These are phyloP conservation scores for Phlyctochytrium bullatum DNA, from an alignment of 192 early-diverging fungal species.

Conservation along the genomic window DNA sequence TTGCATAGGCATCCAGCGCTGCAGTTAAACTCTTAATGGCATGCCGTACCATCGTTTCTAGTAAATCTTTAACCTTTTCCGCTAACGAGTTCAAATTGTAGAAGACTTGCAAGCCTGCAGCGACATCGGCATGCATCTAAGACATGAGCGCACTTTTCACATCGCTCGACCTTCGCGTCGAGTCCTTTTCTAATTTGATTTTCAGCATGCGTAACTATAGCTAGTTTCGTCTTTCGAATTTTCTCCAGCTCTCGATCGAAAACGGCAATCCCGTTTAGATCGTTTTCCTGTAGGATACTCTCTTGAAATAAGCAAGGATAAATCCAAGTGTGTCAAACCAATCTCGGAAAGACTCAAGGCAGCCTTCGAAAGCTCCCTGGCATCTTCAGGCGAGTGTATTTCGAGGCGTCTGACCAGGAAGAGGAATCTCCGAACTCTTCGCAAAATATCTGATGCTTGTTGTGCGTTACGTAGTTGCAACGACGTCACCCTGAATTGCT, in stretches of 20 bases:
- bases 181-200: conserved; percentile 33
- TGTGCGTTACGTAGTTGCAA: conserved; percentile 65
- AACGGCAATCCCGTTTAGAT: conserved; percentile 65
- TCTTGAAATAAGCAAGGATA: too few species aligned
- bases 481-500: conserved; percentile 60
- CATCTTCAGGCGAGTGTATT: conserved; percentile 45
- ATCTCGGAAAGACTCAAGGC: conserved; percentile 60
- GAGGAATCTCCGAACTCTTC: conserved; percentile 61
- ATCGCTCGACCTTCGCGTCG: conserved; percentile 29
- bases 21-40: conserved; percentile 31
- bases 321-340: conserved; percentile 32
- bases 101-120: conserved; percentile 44
- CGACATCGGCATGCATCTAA: conserved; percentile 48
- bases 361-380: conserved; percentile 50
- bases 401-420: conserved; percentile 58
- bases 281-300: conserved; percentile 44
- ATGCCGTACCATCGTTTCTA: conserved; percentile 32
- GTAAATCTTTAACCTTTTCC: conserved; percentile 20
- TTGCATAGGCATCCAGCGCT: conserved; percentile 36
- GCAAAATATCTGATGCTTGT: conserved; percentile 54
- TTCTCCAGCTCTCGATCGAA: conserved; percentile 53
- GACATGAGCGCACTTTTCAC: background rate
- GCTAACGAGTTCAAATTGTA: conserved; percentile 39
- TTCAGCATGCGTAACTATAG: conserved; percentile 49
- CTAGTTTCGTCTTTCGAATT: conserved; percentile 41